Conservation (phyloP, 148 eudicot genomes). For the Chenopodium quinoa region DNA sequence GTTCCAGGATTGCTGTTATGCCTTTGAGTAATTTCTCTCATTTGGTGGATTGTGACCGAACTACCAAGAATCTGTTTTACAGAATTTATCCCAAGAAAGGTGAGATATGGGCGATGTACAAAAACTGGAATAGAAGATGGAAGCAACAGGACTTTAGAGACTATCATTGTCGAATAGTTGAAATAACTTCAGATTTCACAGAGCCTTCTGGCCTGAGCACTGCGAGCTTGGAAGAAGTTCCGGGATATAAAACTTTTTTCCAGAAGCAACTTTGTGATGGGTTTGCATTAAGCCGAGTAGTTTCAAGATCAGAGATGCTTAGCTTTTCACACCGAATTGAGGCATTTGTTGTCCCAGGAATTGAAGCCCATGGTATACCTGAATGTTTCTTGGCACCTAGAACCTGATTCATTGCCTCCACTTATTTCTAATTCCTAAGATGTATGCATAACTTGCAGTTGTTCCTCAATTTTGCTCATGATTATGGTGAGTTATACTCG, state of each 20-base stretch:
- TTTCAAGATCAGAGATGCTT: conserved; percentile 42
- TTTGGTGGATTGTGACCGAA: conserved; percentile 37
- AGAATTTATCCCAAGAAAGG: conserved; percentile 55
- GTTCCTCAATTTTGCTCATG: not conserved
- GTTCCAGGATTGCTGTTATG: conserved; percentile 25
- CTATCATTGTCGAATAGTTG: conserved; percentile 28
- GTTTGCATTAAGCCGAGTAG: conserved; percentile 38
- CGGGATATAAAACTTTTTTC: conserved; percentile 45
- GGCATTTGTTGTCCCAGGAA: conserved; percentile 54
- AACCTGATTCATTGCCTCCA: conserved; percentile 57
- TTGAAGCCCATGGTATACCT: conserved; percentile 45
- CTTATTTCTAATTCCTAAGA: conserved; percentile 18
- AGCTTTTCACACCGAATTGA: conserved; percentile 57
- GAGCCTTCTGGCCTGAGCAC: conserved; percentile 22
- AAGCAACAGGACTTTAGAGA: conserved; percentile 17
- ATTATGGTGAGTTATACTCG: not conserved
- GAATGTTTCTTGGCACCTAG: conserved; percentile 66
- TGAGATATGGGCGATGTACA: conserved; percentile 64
- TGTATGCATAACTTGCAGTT: not conserved
- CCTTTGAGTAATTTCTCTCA: conserved; percentile 44
- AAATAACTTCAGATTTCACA: conserved; percentile 29
- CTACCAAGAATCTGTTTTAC: conserved; percentile 31
- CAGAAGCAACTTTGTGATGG: conserved; percentile 42
- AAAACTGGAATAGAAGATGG: conserved; percentile 42
- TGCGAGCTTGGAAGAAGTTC: conserved; percentile 29